A percentile compares a stretch with the other conserved stretches of the same genome.
Evolutionary conservation across 495 filamentous ascomycete species (phyloP).

Genomic region (Letharia columbiana): DNA sequence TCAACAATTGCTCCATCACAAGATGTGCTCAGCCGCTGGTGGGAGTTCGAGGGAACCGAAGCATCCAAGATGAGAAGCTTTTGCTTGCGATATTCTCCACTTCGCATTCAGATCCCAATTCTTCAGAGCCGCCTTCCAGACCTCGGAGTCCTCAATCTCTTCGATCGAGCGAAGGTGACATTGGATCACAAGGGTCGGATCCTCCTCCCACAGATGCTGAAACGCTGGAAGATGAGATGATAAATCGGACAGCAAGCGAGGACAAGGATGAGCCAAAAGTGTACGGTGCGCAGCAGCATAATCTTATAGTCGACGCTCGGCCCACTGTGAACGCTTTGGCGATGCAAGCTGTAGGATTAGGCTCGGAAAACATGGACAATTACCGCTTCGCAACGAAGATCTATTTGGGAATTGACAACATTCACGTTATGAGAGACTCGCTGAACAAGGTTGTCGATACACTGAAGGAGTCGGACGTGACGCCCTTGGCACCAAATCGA

Average conservation of each 20-base stretch:
- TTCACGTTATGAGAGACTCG: constrained; percentile 95
- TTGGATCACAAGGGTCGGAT: constrained; percentile 35
- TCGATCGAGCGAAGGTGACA: constrained; percentile 49
- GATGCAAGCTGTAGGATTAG: constrained; percentile 90
- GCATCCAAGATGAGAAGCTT: constrained; percentile 91
- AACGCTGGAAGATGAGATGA: constrained; percentile 63
- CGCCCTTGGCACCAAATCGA: constrained; percentile 71
- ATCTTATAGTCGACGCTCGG: constrained; percentile 93
- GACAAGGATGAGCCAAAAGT: constrained; percentile 44
- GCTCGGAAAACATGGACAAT: constrained; percentile 97
- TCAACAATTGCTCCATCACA: constrained; percentile 96
- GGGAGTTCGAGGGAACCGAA: constrained; percentile 79
- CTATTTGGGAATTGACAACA: constrained; percentile 97
- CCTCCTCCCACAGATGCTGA: constrained; percentile 51
- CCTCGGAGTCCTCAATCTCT: constrained; percentile 39
- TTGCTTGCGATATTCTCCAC: constrained; percentile 90
- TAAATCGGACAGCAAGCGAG: constrained; percentile 41
- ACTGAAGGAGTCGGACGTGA: constrained; percentile 85
- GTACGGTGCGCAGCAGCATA: constrained; percentile 89
- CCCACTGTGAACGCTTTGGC: constrained; percentile 92
- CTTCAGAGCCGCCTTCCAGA: constrained; percentile 25
- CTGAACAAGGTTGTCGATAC: constrained; percentile 82
- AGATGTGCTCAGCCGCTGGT: constrained; percentile 88
- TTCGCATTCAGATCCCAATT: constrained; percentile 36
- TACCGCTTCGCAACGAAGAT: constrained; percentile 88